Conservation (phyloP, 225 moss, liverwort and hornwort genomes). For the Sphagnum contortum region DNA sequence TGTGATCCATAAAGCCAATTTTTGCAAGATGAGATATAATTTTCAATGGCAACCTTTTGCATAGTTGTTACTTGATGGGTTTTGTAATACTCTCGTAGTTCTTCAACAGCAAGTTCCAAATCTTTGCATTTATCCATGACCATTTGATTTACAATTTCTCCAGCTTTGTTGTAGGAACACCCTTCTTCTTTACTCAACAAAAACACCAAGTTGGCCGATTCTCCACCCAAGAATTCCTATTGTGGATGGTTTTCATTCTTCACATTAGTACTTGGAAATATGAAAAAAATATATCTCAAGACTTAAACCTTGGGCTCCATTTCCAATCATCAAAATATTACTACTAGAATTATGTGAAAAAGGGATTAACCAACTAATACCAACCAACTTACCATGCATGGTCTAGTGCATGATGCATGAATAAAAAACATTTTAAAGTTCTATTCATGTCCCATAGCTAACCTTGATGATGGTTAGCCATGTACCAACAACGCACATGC, state of each 20-base stretch:
- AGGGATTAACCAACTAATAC: no score
- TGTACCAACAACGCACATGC: no score
- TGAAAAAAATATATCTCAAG: neutral
- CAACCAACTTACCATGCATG: no score
- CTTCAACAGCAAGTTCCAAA: constrained; percentile 3
- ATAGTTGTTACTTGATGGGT: neutral
- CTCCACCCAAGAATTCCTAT: constrained; percentile 9
- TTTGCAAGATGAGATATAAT: constrained; percentile 8
- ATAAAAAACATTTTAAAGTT: no score
- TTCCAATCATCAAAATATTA: no score
- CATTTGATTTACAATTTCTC: constrained; percentile 15
- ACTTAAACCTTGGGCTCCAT: neutral
- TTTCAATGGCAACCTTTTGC: neutral
- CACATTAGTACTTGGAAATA: neutral
- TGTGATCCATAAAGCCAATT: constrained; percentile 4
- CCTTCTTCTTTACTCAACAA: constrained; percentile 6
- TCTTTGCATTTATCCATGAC: constrained; percentile 11
- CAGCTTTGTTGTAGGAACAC: constrained; percentile 5
- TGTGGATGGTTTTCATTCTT: neutral
- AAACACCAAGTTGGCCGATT: constrained; percentile 4
- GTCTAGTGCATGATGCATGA: no score
- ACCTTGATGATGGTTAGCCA: no score
- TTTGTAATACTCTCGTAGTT: constrained; percentile 2
- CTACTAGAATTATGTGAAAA: no score
- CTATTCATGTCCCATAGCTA: no score